Evolutionary conservation across 2,329 filamentous ascomycete species (phyloP), one percentile per base, ranked within the genome.

Genomic region (Karstenula rhodostoma): DNA sequence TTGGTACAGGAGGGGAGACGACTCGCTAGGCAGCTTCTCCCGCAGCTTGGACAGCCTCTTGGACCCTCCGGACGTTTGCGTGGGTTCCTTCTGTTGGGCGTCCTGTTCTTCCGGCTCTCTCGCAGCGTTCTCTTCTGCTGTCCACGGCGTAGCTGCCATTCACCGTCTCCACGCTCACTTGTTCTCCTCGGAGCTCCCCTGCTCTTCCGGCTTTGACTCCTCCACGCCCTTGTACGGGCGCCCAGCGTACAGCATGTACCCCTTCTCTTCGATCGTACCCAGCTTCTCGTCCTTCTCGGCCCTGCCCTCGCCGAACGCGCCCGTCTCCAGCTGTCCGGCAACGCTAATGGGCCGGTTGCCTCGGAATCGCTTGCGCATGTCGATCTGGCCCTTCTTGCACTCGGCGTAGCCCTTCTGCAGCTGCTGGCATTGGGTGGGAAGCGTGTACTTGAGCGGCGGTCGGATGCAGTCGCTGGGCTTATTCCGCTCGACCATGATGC

Each of bases 321-420:
- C 74, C 29, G 70, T 75, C 54, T 77, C 74, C 5, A 74, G 63
- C 56, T 77, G 74, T 0, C 70, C 70, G 13, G 67, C 61, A 2
- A 78, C 69, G 22, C 70, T 84, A 66, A 96, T 89, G 56, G 95
- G 93, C 77, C 93, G 88, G 82, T 98, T 98, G 60, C 95, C 95
- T 58, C 95, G 88, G 81, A 99, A 98, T 35, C 95, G 90, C 83
- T 98, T 98, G 78, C 95, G 92, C 95, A 99, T 99, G 78, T 99
- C 95, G 70, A 98, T 91, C 88, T 96, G 88, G 67, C 95, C 95
- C 67, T 94, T 91, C 75, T 96, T 96, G 86, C 95, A 99, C 77
- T 97, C 92, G 77, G 92, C 91, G 73, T 96, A 95, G 48, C 93
- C 74, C 78, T 93, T 94, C 78, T 94, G 93, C 61, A 99, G 86